Conservation (phyloP, 1,284 basidiomycete genomes). For the Melampsora allii-populina region DNA sequence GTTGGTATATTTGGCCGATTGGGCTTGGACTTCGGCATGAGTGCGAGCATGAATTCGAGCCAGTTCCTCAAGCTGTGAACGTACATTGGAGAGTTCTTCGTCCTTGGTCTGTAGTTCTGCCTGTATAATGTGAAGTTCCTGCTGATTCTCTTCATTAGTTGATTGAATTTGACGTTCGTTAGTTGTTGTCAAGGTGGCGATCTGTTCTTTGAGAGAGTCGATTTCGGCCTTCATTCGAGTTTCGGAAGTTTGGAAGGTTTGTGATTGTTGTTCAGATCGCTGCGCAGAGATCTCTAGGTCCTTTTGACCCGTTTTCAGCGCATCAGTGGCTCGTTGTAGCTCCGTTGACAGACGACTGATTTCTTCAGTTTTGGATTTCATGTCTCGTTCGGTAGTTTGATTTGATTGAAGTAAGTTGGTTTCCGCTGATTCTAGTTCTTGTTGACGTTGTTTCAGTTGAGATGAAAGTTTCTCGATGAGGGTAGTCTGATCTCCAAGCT, state of each 20-base stretch:
- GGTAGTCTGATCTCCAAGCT: constrained; percentile 5
- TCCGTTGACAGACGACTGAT: constrained; percentile 9
- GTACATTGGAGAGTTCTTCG: constrained; percentile 4
- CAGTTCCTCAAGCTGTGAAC: constrained; percentile 8
- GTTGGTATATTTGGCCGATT: background rate
- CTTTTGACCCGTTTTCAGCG: constrained; percentile 4
- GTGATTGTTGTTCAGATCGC: constrained; percentile 1
- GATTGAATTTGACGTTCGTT: background rate
- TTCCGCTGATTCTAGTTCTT: constrained; percentile 6
- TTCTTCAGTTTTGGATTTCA: constrained; percentile 10
- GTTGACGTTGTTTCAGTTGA: constrained; percentile 17
- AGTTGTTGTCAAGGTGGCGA: background rate
- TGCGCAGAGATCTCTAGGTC: background rate
- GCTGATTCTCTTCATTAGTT: background rate
- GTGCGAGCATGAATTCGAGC: background rate
- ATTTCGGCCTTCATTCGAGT: background rate
- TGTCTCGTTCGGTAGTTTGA: constrained; percentile 9
- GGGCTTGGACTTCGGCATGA: constrained; percentile 1
- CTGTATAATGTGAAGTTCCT: background rate
- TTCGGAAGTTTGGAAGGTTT: background rate
- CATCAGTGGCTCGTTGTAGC: background rate
- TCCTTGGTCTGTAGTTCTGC: background rate
- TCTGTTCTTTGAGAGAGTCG: background rate
- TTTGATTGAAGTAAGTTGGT: constrained; percentile 8
- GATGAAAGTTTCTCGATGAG: constrained; percentile 13